Evolutionary conservation across 345 rosid species (phyloP).

Genomic region (Anastatica hierochuntica): DNA sequence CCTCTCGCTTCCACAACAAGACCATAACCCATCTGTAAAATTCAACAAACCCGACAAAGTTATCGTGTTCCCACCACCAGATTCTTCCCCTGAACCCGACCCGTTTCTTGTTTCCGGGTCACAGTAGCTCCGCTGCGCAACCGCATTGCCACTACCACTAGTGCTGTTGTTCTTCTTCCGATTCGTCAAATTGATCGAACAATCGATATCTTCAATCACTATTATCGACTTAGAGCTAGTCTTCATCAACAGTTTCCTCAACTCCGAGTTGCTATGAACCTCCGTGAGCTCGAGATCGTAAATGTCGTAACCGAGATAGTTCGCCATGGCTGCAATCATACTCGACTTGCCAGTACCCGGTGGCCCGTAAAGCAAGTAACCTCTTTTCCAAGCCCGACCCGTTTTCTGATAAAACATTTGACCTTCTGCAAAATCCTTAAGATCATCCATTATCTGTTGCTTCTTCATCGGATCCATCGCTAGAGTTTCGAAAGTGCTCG

Average conservation of each 20-base stretch:
- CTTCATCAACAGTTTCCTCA: slow-evolving; percentile 76
- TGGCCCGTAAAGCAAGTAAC: slow-evolving; percentile 79
- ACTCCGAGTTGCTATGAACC: slow-evolving; percentile 80
- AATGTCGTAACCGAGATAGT: slow-evolving; percentile 76
- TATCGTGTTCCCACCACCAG: slow-evolving; percentile 44
- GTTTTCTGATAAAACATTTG: slow-evolving; percentile 70
- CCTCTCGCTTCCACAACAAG: slow-evolving; percentile 95
- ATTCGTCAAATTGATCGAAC: slow-evolving; percentile 63
- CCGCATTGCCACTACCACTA: too few relatives aligned
- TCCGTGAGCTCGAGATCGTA: slow-evolving; percentile 93
- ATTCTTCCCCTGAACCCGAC: slow-evolving; percentile 28
- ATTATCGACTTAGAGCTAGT: slow-evolving; percentile 87
- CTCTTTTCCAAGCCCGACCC: slow-evolving; percentile 94
- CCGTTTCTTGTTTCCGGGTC: slow-evolving; percentile 44
- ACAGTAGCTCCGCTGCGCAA: slow-evolving; percentile 18
- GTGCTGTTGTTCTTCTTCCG: slow-evolving; percentile 36
- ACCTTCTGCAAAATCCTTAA: slow-evolving; percentile 56
- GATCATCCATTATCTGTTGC: slow-evolving; percentile 53
- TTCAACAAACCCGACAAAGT: slow-evolving; percentile 87
- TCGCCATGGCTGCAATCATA: slow-evolving; percentile 99
- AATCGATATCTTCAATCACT: slow-evolving; percentile 89
- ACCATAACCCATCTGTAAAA: slow-evolving; percentile 95
- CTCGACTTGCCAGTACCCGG: slow-evolving; percentile 97
- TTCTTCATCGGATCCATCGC: slow-evolving; percentile 79
- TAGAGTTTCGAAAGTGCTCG: slow-evolving; percentile 80